These are phyloP conservation scores for Gypsophila paniculata DNA, from an alignment of 179 eudicot species.

Conservation along the genomic window DNA sequence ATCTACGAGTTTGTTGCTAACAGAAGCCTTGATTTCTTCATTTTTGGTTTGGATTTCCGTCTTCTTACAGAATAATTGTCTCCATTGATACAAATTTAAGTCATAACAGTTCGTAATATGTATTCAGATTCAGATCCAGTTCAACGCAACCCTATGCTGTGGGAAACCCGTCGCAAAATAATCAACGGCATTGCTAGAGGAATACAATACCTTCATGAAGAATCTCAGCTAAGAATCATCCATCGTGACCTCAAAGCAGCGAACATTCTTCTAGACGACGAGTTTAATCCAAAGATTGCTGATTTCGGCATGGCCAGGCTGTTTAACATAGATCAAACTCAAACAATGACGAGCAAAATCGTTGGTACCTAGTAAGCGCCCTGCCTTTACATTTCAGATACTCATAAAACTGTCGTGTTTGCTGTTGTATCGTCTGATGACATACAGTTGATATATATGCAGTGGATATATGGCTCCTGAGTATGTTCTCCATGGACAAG, in stretches of 20 bases:
- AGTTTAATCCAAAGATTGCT: conserved; percentile 37
- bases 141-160: conserved; percentile 19
- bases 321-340: conserved; percentile 34
- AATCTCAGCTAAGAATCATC: conserved; percentile 32
- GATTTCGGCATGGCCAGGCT: conserved; percentile 46
- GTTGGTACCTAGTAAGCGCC: conserved; percentile 43
- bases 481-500: conserved; percentile 28
- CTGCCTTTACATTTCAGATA: neutral
- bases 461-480: conserved; percentile 37
- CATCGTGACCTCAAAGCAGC: conserved; percentile 44
- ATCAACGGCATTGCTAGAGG: conserved; percentile 36
- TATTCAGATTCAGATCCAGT: conserved; percentile 25
- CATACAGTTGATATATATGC: neutral
- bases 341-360: conserved; percentile 30
- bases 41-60: conserved; percentile 23
- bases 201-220: conserved; percentile 42
- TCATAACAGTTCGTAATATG: neutral
- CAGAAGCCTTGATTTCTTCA: conserved; percentile 37
- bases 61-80: neutral
- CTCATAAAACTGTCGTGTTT: neutral
- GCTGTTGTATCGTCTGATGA: neutral
- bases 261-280: conserved; percentile 34
- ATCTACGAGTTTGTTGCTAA: conserved; percentile 35
- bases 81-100: neutral
- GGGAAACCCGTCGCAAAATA: conserved; percentile 35